Percentiles rank a stretch among this genome's conserved stretches.
phyloP scores from a whole-genome alignment of 2,329 filamentous ascomycete genomes.

The Beauveria scarabaeidicola region DNA sequence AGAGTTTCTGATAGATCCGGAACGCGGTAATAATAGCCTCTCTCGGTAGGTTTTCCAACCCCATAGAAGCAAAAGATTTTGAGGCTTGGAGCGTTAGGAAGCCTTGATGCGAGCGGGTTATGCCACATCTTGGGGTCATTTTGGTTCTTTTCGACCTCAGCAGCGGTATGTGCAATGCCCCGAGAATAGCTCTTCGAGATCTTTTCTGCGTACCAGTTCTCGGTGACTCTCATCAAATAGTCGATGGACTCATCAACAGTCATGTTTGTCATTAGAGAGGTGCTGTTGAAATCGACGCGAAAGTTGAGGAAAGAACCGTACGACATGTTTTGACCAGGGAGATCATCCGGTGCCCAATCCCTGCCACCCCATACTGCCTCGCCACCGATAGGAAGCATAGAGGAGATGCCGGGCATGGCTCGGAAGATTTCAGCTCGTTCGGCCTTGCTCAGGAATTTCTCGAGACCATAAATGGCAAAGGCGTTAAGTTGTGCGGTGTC shows the following conservation, averaged over 20 bases:
- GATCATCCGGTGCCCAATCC: constrained; percentile 82
- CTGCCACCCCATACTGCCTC: constrained; percentile 90
- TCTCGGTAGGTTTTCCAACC: constrained; percentile 86
- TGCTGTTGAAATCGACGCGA: constrained; percentile 53
- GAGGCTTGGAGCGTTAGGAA: constrained; percentile 78
- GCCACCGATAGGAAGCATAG: constrained; percentile 92
- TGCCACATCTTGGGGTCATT: constrained; percentile 78
- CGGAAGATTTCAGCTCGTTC: constrained; percentile 92
- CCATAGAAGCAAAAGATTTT: constrained; percentile 98
- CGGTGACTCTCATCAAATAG: constrained; percentile 70
- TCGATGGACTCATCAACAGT: constrained; percentile 70
- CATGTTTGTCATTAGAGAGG: constrained; percentile 62
- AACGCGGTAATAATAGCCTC: constrained; percentile 79
- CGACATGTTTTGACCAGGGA: constrained; percentile 59
- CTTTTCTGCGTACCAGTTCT: constrained; percentile 76
- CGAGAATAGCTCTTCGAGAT: constrained; percentile 73
- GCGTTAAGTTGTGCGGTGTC: constrained; percentile 95
- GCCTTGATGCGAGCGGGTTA: constrained; percentile 81
- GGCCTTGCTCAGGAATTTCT: constrained; percentile 86
- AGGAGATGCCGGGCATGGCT: constrained; percentile 92
- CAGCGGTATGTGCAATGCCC: constrained; percentile 70
- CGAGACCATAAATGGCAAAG: constrained; percentile 92
- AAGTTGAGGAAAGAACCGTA: constrained; percentile 85
- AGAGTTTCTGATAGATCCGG: constrained; percentile 59
- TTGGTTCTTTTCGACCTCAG: constrained; percentile 76